Conservation (phyloP, 345 rosid genomes). For the Euphorbia tirucalli region DNA sequence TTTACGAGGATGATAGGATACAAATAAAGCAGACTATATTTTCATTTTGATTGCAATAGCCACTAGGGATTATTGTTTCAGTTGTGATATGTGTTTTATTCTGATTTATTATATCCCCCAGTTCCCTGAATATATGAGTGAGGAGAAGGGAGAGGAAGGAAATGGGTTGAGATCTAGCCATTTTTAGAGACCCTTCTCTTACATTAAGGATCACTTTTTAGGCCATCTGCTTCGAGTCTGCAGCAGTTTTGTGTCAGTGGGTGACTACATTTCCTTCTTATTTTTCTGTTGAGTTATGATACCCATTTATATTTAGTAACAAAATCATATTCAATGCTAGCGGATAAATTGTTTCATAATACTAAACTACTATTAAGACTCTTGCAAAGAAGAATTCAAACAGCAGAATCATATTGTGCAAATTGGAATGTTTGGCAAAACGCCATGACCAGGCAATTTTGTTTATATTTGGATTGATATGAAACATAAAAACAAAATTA, state of each 20-base stretch:
- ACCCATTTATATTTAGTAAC: too few relatives aligned
- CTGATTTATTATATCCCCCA: too few relatives aligned
- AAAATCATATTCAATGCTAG: too few relatives aligned
- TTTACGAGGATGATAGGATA: too few relatives aligned
- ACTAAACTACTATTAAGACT: too few relatives aligned
- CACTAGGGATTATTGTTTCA: too few relatives aligned
- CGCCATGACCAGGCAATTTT: neutral
- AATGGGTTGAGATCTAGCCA: neutral
- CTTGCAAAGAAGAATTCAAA: too few relatives aligned
- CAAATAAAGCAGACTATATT: too few relatives aligned
- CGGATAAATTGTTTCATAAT: too few relatives aligned
- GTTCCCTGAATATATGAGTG: neutral
- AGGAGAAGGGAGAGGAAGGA: slow-evolving; percentile 1
- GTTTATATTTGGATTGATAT: neutral
- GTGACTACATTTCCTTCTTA: neutral
- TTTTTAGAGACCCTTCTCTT: neutral
- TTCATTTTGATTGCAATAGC: too few relatives aligned
- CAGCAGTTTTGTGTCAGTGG: neutral
- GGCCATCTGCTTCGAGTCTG: neutral
- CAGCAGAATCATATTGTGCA: neutral
- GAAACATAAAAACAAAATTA: neutral
- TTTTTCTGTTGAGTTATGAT: too few relatives aligned
- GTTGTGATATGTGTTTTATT: too few relatives aligned
- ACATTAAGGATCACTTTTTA: neutral
- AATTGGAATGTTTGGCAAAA: neutral